Base-by-base conservation (phyloP, 441 rosid species). In the Isatis lusitanica region DNA sequence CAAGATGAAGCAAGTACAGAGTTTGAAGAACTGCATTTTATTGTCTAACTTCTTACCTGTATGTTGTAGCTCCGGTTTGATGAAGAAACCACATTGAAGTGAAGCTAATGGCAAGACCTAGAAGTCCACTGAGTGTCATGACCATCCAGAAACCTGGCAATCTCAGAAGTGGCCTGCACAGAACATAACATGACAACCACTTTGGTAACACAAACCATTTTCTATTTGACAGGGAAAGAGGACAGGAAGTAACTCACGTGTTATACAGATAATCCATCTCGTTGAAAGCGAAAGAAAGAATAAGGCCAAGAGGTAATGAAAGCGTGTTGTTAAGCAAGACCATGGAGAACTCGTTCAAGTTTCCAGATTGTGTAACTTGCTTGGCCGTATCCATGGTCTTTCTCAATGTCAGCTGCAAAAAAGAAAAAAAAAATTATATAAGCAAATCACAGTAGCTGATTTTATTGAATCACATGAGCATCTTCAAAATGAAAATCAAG, bases 41-140 rank as follows among this genome's bases (percentile, higher is more conserved):
- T 1, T 77, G 50, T 16, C 36, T 10, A 52, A 6, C 56, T 38
- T 79, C 67, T 67, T 82, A 91, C 99, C 99, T 95, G 81, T 93
- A 93, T 1, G 99, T 95, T 56, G 99, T 95, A n/a, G 98, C 98
- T 64, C 98, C 97, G 11, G 99, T 93, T 82, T 95, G 97, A 80
- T 93, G 98, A 75, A 95, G 98, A 87, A 95, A 95, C 99, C 99
- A 95, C 97, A 95, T 91, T 9, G 99, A 95, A 74, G 97, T 86
- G 83, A 95, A 93, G 86, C 99, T 95, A 81, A 95, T 95, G 30
- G 97, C 98, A 65, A 95, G 85, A 59, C 99, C 99, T 66, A 95
- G 79, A 70, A 93, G 85, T 66, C 99, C 98, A 79, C 99, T 93
- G 17, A 93, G 81, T 35, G 99, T 93, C 78, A 85, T 86, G 24